Percentiles rank a stretch among this genome's conserved stretches.
These are phyloP conservation scores for Pythium biforme DNA, from an alignment of 352 stramenopile genomes.

Conservation along the genomic window DNA sequence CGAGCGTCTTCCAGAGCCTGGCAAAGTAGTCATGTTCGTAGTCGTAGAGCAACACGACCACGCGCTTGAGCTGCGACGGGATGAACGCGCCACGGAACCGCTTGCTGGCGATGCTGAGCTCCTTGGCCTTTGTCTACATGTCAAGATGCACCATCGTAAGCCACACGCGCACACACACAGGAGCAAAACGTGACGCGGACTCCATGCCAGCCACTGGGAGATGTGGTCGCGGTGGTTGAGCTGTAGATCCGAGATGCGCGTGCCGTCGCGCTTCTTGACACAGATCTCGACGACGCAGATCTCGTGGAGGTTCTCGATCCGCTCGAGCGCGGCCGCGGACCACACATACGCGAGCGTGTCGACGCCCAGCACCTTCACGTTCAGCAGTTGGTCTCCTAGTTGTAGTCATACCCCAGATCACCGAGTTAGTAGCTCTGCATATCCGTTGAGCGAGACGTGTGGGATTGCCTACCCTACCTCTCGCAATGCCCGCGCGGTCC, in stretches of 20 bases:
- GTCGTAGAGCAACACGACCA: constrained; percentile 22
- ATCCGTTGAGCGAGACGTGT: too few species aligned
- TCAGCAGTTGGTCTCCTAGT: constrained; percentile 5
- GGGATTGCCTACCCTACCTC: constrained; percentile 1
- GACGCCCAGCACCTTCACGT: constrained; percentile 7
- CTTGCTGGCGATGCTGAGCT: constrained; percentile 2
- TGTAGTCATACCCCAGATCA: neutral
- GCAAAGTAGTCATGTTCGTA: constrained; percentile 14
- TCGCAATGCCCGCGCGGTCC: neutral
- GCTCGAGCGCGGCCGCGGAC: constrained; percentile 4
- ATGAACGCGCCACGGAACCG: constrained; percentile 13
- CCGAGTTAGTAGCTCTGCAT: neutral
- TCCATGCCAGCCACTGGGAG: constrained; percentile 2
- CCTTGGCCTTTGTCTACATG: constrained; percentile 18
- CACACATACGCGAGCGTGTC: constrained; percentile 2
- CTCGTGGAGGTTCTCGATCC: constrained; percentile 6
- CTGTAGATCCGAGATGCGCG: constrained; percentile 7
- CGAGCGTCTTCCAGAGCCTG: constrained; percentile 4
- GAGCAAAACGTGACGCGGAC: too few species aligned
- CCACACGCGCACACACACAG: too few species aligned
- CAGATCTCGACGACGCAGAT: constrained; percentile 11
- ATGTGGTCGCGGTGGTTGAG: constrained; percentile 1
- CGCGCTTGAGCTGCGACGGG: constrained; percentile 6
- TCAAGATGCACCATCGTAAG: neutral
- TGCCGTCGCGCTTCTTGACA: constrained; percentile 11